Percentiles rank a stretch among this genome's conserved stretches.
These are phyloP conservation scores for Ophidiomyces ophidiicola DNA, from an alignment of 2,329 filamentous ascomycete genomes.

Conservation along the genomic window DNA sequence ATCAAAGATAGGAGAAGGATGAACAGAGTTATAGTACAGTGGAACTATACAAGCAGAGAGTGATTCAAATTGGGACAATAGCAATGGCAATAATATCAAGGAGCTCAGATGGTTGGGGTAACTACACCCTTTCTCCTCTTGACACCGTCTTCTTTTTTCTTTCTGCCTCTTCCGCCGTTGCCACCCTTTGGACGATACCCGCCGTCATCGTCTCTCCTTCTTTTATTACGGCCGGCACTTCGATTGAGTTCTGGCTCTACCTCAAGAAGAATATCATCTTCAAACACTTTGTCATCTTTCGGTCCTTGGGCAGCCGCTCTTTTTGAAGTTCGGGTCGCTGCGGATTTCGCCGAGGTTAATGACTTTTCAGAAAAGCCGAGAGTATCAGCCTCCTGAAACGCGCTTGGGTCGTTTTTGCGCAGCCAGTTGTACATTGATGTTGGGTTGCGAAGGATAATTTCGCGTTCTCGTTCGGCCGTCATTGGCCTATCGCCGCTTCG, in stretches of 20 bases:
- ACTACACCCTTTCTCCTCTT: conserved; percentile 27
- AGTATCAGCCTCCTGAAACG: conserved; percentile 63
- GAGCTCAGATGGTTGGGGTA: conserved; percentile 13
- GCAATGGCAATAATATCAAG: too few species aligned
- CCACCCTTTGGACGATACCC: conserved; percentile 38
- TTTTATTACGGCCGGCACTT: conserved; percentile 29
- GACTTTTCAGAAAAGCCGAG: conserved; percentile 30
- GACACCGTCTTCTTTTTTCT: conserved; percentile 26
- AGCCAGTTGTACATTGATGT: conserved; percentile 95
- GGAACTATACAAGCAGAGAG: too few species aligned
- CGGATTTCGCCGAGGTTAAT: conserved; percentile 25
- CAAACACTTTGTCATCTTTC: conserved; percentile 32
- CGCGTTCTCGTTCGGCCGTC: conserved; percentile 43
- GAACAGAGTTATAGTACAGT: too few species aligned
- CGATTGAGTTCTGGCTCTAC: conserved; percentile 9
- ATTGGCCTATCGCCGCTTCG: conserved; percentile 26
- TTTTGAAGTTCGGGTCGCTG: conserved; percentile 33
- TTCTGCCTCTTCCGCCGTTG: conserved; percentile 28
- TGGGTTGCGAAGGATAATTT: conserved; percentile 58
- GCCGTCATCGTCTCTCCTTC: conserved; percentile 38
- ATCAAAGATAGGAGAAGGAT: too few species aligned
- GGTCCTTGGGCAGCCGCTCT: conserved; percentile 27
- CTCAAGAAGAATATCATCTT: conserved; percentile 35
- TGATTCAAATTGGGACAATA: too few species aligned
- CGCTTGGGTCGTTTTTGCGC: conserved; percentile 67